Conservation (phyloP, 768 basidiomycete species). For the Brasilioporus rufonigricans region DNA sequence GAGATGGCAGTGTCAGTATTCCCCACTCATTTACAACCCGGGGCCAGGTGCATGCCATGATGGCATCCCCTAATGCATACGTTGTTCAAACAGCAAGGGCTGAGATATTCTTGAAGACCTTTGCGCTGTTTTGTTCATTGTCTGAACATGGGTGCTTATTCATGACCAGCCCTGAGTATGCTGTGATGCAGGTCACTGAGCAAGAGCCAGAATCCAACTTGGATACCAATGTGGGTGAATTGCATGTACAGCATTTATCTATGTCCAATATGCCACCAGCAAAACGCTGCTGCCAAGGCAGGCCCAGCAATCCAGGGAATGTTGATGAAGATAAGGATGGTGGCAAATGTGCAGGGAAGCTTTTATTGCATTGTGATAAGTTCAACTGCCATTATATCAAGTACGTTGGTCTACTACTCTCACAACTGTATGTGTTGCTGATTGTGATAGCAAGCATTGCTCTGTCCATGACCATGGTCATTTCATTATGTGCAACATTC, state of each 20-base stretch:
- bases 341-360: too few relatives aligned
- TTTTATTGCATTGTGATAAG: neutral
- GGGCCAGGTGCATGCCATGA: neutral
- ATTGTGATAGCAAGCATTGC: neutral
- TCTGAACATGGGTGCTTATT: constrained; percentile 1
- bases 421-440: too few relatives aligned
- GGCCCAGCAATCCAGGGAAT: too few relatives aligned
- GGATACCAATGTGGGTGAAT: too few relatives aligned
- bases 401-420: neutral
- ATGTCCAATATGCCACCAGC: neutral
- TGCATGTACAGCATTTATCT: too few relatives aligned
- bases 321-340: too few relatives aligned
- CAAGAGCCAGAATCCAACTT: neutral
- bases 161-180: neutral
- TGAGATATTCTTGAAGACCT: constrained; percentile 6
- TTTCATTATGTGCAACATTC: constrained; percentile 1
- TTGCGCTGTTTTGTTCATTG: constrained; percentile 1
- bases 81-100: neutral
- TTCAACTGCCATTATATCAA: neutral
- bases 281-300: too few relatives aligned
- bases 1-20: too few relatives aligned
- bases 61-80: too few relatives aligned
- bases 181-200: too few relatives aligned
- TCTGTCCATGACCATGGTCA: neutral
- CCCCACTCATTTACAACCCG: neutral